Conservation (phyloP, 1,284 basidiomycete species). For the Moniliophthora roreri region DNA sequence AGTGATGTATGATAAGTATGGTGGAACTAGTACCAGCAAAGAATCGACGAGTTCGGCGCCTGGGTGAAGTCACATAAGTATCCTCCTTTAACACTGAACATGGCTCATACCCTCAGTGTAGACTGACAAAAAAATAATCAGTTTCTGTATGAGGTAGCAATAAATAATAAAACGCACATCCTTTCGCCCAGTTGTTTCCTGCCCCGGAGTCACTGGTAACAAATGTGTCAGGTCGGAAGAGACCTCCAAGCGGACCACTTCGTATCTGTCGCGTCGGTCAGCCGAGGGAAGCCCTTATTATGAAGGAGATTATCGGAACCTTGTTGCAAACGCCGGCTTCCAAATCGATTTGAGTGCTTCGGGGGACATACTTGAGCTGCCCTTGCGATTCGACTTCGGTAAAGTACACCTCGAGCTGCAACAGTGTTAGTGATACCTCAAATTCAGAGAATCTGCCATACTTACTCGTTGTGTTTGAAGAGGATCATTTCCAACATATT, state of each 20-base stretch:
- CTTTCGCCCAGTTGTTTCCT: conserved; percentile 94
- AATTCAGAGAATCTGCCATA: not conserved
- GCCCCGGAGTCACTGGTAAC: conserved; percentile 75
- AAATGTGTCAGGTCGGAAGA: conserved; percentile 92
- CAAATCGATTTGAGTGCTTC: conserved; percentile 88
- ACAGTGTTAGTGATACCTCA: not conserved
- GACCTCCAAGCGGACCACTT: conserved; percentile 64
- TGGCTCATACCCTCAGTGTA: conserved; percentile 76
- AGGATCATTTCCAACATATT: conserved; percentile 41
- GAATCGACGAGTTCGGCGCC: conserved; percentile 91
- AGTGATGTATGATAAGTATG: not conserved
- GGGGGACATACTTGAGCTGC: conserved; percentile 82
- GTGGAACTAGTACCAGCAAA: conserved; percentile 56
- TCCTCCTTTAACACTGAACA: not conserved
- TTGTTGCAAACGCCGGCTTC: conserved; percentile 89
- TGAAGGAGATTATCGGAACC: conserved; percentile 31
- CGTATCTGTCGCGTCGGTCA: too few relatives aligned
- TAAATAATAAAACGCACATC: conserved; percentile 53
- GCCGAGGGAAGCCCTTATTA: too few relatives aligned
- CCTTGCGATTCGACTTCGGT: conserved; percentile 52
- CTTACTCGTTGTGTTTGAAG: conserved; percentile 42
- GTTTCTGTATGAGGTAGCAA: conserved; percentile 1
- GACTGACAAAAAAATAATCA: conserved; percentile 41
- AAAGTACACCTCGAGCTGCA: conserved; percentile 74
- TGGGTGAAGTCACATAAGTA: conserved; percentile 25